These are phyloP conservation scores for Saccharomycopsis vini DNA, from an alignment of 805 yeast genomes.

Conservation along the genomic window DNA sequence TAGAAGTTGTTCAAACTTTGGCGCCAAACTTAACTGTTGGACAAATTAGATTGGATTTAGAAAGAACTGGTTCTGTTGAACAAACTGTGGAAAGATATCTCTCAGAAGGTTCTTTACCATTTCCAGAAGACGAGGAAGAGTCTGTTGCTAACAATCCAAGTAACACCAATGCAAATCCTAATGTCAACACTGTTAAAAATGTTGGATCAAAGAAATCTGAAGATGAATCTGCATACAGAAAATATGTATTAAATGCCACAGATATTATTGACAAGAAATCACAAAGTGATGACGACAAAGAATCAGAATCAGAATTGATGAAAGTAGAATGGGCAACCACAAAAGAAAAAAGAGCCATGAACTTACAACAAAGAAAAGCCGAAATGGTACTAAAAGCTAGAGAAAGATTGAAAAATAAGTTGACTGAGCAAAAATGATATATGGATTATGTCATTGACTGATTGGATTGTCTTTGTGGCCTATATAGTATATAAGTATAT, in stretches of 20 bases:
- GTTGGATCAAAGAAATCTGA: conserved; percentile 10
- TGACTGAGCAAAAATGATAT: no score
- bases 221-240: conserved; percentile 14
- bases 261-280: conserved; percentile 21
- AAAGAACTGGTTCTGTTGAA: conserved; percentile 73
- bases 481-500: no score
- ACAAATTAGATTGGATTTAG: conserved; percentile 67
- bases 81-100: conserved; percentile 67
- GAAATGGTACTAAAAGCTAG: conserved; percentile 58
- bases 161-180: conserved; percentile 12
- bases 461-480: no score
- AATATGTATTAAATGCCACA: conserved; percentile 16
- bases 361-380: conserved; percentile 40
- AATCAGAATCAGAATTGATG: conserved; percentile 9
- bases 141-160: conserved; percentile 6
- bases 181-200: not conserved
- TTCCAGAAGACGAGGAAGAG: conserved; percentile 32
- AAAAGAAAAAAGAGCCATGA: conserved; percentile 34
- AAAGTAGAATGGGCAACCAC: conserved; percentile 33
- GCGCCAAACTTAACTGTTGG: conserved; percentile 65
- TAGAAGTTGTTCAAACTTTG: conserved; percentile 74
- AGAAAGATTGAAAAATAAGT: conserved; percentile 46
- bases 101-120: conserved; percentile 50
- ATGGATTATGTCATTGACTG: no score
- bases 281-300: not conserved